Conservation (phyloP, 179 eudicot species). For the Sideroxylon spinosum region DNA sequence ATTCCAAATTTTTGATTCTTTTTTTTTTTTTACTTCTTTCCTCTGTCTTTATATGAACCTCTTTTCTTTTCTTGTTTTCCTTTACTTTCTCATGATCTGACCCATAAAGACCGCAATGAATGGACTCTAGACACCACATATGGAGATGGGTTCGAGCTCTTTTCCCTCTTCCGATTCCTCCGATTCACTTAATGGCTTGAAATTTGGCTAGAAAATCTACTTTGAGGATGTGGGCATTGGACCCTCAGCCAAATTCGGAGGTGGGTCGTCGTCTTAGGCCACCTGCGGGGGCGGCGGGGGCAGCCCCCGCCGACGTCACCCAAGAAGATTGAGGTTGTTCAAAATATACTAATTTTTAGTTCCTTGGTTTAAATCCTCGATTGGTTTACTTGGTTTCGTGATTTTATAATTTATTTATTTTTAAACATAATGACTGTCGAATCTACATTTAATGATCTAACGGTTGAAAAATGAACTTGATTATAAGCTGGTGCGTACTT, state of each 20-base stretch:
- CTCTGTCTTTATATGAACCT: too few relatives aligned
- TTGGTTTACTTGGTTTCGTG: too few relatives aligned
- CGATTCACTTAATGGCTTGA: constrained; percentile 58
- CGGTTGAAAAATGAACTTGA: too few relatives aligned
- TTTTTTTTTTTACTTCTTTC: too few relatives aligned
- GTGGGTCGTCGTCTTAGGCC: constrained; percentile 23
- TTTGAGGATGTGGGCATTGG: constrained; percentile 60
- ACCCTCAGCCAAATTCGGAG: constrained; percentile 26
- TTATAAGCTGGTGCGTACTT: too few relatives aligned
- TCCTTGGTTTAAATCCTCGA: too few relatives aligned
- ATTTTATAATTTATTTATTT: too few relatives aligned
- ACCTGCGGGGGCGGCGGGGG: constrained; percentile 19
- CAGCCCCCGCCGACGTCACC: constrained; percentile 28
- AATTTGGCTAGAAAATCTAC: constrained; percentile 88
- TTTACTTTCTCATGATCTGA: constrained; percentile 16
- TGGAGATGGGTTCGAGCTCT: constrained; percentile 46
- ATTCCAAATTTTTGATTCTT: too few relatives aligned
- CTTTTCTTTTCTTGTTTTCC: neutral
- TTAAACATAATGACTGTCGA: too few relatives aligned
- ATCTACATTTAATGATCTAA: too few relatives aligned
- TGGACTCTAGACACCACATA: constrained; percentile 11
- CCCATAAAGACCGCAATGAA: constrained; percentile 4
- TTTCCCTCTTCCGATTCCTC: constrained; percentile 27
- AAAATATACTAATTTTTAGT: too few relatives aligned
- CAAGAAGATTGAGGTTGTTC: constrained; percentile 45